phyloP scores from a whole-genome alignment of 2,329 filamentous ascomycete species.

The Ascochyta rabiei region DNA sequence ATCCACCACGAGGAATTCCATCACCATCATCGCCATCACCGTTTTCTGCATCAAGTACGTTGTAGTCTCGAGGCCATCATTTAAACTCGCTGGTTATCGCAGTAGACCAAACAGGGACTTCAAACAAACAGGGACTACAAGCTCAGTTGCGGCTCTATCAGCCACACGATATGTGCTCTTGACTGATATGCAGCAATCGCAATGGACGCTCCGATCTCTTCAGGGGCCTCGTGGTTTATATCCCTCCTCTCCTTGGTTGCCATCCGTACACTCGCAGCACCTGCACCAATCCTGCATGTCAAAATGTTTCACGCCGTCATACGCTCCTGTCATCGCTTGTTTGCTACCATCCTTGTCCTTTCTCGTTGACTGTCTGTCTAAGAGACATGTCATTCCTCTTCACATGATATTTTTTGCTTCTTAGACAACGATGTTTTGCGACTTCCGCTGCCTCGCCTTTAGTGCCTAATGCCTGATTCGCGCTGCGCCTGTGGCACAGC shows the following conservation, averaged over 20 bases:
- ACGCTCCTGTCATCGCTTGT: not conserved
- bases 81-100: too few relatives aligned
- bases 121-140: too few relatives aligned
- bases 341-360: not conserved
- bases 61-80: too few relatives aligned
- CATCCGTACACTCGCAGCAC: not conserved
- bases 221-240: not conserved
- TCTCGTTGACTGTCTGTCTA: not conserved
- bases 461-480: conserved; percentile 1
- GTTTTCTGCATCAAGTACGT: too few relatives aligned
- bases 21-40: not conserved
- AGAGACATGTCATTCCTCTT: not conserved
- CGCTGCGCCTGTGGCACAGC: conserved; percentile 9
- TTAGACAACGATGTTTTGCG: not conserved
- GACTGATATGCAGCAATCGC: not conserved
- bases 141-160: too few relatives aligned
- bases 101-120: too few relatives aligned
- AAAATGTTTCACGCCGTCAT: not conserved
- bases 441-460: not conserved
- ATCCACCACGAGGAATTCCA: not conserved
- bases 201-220: not conserved
- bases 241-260: not conserved
- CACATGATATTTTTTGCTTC: not conserved
- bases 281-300: not conserved
- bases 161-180: not conserved